A percentile compares a stretch with the other conserved stretches of the same genome.
These are phyloP conservation scores for Cercospora sojina DNA, from an alignment of 2,329 filamentous ascomycete species.

Conservation along the genomic window DNA sequence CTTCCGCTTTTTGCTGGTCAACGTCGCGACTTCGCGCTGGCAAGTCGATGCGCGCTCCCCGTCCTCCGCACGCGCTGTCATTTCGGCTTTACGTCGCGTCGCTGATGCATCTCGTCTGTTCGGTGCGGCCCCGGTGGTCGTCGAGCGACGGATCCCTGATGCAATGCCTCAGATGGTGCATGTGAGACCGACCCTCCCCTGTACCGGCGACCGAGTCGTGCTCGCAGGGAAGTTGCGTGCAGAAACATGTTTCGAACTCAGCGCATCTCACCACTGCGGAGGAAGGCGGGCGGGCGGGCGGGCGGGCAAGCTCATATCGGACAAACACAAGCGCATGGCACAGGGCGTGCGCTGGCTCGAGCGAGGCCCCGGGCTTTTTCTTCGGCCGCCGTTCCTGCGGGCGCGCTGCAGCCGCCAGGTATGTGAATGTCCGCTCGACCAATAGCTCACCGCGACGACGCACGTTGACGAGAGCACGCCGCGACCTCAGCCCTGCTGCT, in stretches of 20 bases:
- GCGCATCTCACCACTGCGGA: background rate
- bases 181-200: background rate
- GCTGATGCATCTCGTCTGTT: background rate
- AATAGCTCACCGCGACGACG: constrained; percentile 8
- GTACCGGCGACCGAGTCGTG: background rate
- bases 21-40: background rate
- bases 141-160: background rate
- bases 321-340: background rate
- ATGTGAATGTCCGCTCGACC: constrained; percentile 5
- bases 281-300: too few species aligned
- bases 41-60: background rate
- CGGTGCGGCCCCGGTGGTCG: background rate
- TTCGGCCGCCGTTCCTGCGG: constrained; percentile 6
- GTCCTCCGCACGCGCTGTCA: constrained; percentile 2
- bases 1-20: background rate
- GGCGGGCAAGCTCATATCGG: background rate
- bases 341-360: background rate
- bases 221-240: background rate
- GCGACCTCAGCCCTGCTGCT: background rate
- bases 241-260: constrained; percentile 4
- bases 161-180: background rate
- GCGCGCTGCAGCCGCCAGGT: constrained; percentile 3
- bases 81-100: constrained; percentile 12
- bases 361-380: background rate
- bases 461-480: constrained; percentile 10